These are phyloP conservation scores for Leccinum obscurum DNA, from an alignment of 768 basidiomycete genomes.

Conservation along the genomic window DNA sequence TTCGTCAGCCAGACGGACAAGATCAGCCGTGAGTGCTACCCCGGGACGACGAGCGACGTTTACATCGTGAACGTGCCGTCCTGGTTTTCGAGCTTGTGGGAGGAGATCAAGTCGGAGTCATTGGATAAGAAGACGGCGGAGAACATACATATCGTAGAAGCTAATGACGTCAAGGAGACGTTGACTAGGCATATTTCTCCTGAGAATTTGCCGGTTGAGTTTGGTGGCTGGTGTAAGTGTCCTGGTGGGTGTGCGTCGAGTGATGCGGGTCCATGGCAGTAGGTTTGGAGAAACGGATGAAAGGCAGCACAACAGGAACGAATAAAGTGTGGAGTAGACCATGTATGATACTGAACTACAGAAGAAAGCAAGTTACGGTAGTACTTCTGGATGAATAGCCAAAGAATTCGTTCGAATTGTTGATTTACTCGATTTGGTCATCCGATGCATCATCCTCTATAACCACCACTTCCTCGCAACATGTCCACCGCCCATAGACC, in stretches of 20 bases:
- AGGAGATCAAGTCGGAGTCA: slow-evolving; percentile 80
- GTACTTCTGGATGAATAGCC: no score
- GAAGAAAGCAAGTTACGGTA: no score
- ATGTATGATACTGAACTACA: no score
- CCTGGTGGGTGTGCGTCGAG: slow-evolving; percentile 79
- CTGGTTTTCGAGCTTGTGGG: slow-evolving; percentile 88
- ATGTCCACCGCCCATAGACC: slow-evolving; percentile 94
- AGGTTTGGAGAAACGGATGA: no score
- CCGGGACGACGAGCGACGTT: slow-evolving; percentile 98
- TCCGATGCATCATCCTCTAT: neutral
- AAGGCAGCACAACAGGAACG: no score
- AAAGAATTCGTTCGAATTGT: neutral
- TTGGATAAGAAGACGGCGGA: slow-evolving; percentile 91
- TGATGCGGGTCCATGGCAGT: slow-evolving; percentile 52
- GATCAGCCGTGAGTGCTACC: slow-evolving; percentile 90
- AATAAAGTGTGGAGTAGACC: no score
- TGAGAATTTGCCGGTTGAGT: slow-evolving; percentile 81
- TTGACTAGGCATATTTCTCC: slow-evolving; percentile 78
- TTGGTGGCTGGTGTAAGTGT: slow-evolving; percentile 83
- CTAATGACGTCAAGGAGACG: slow-evolving; percentile 62
- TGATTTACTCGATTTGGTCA: neutral
- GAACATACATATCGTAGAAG: slow-evolving; percentile 87
- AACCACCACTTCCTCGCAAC: neutral
- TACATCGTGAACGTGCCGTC: slow-evolving; percentile 98
- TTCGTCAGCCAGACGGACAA: slow-evolving; percentile 74